phyloP scores from a whole-genome alignment of 208 protist species.

The Lotmaria passim region DNA sequence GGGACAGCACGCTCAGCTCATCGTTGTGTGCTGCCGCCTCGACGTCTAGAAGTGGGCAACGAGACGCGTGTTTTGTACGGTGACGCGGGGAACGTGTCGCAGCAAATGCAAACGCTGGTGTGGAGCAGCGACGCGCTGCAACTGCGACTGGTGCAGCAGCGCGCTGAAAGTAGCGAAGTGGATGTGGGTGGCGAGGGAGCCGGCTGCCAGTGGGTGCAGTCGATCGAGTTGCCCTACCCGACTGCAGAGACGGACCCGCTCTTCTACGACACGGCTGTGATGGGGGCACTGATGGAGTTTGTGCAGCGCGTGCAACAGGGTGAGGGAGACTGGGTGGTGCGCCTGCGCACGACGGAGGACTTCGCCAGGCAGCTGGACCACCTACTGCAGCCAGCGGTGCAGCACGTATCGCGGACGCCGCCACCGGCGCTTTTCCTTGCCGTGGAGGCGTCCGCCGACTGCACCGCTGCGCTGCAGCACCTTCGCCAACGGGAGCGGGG shows the following conservation, averaged over 20 bases:
- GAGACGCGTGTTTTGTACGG: background rate
- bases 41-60: background rate
- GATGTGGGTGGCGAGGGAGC: background rate
- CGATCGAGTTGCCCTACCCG: background rate
- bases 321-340: background rate
- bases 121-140: background rate
- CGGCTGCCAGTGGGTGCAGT: conserved; percentile 5
- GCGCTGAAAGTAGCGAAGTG: too few species aligned
- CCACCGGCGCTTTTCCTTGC: background rate
- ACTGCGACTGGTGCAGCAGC: conserved; percentile 4
- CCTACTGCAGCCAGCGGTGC: background rate
- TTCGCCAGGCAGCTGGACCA: conserved; percentile 12
- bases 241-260: background rate
- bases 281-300: conserved; percentile 3
- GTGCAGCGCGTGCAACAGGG: background rate
- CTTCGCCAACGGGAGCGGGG: background rate
- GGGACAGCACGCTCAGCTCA: background rate
- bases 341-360: background rate
- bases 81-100: background rate
- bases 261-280: conserved; percentile 17
- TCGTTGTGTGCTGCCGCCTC: conserved; percentile 9
- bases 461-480: conserved; percentile 1
- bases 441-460: background rate
- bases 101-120: background rate
- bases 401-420: background rate